phyloP scores from a whole-genome alignment of 768 basidiomycete species.

The Leucocoprinus sp. region DNA sequence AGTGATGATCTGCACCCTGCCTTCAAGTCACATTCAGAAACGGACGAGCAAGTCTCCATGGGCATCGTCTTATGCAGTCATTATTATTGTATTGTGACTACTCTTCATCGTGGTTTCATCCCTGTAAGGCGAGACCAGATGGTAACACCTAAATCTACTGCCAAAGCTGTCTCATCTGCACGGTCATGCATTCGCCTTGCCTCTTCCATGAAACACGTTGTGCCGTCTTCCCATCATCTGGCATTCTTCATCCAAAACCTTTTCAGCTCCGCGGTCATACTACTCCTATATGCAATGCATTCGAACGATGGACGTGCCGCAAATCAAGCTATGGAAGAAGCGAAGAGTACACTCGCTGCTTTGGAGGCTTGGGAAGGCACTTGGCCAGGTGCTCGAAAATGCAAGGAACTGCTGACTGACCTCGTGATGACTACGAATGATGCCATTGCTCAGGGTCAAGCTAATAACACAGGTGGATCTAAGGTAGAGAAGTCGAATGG shows the following conservation, averaged over 20 bases:
- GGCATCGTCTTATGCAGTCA: slow-evolving; percentile 81
- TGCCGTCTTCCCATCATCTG: slow-evolving; percentile 79
- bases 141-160: slow-evolving; percentile 61
- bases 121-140: slow-evolving; percentile 70
- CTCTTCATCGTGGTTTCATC: slow-evolving; percentile 81
- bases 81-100: slow-evolving; percentile 82
- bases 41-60: slow-evolving; percentile 78
- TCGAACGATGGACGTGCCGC: slow-evolving; percentile 56
- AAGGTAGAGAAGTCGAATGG: slow-evolving; percentile 19
- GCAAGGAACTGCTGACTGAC: slow-evolving; percentile 71
- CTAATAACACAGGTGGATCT: slow-evolving; percentile 2
- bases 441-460: slow-evolving; percentile 41
- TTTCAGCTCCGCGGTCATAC: slow-evolving; percentile 83
- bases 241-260: slow-evolving; percentile 87
- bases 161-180: slow-evolving; percentile 76
- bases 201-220: slow-evolving; percentile 75
- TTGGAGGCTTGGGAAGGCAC: slow-evolving; percentile 76
- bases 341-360: slow-evolving; percentile 59
- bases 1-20: slow-evolving; percentile 66
- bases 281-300: slow-evolving; percentile 82
- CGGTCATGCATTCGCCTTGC: slow-evolving; percentile 81
- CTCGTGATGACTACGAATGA: slow-evolving; percentile 62
- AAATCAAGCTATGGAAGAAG: slow-evolving; percentile 76
- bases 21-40: slow-evolving; percentile 69
- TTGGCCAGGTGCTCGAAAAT: slow-evolving; percentile 86